A percentile compares a stretch with the other conserved stretches of the same genome.
These are phyloP conservation scores for Fusarium cicatricum DNA, from an alignment of 2,329 filamentous ascomycete genomes.

Conservation along the genomic window DNA sequence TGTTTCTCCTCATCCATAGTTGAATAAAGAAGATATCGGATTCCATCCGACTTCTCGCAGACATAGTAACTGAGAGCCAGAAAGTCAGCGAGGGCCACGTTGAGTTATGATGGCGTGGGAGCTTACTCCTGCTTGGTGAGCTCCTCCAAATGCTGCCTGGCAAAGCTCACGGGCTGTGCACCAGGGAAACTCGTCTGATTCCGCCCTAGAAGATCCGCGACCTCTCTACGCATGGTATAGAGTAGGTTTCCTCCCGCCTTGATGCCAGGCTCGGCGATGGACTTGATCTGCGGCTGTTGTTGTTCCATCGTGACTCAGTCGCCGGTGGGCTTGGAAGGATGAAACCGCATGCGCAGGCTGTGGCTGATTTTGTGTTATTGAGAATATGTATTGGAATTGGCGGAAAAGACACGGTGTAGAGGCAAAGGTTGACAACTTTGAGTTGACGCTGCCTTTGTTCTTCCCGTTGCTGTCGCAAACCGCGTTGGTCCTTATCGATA, in stretches of 20 bases:
- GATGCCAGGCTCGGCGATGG: constrained; percentile 69
- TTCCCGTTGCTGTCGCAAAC: constrained; percentile 23
- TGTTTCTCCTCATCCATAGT: constrained; percentile 67
- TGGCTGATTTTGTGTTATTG: neutral
- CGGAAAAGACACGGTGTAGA: neutral
- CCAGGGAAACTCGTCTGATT: constrained; percentile 78
- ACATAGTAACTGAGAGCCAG: constrained; percentile 77
- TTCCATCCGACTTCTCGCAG: constrained; percentile 97
- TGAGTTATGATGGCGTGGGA: neutral
- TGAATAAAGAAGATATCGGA: constrained; percentile 93
- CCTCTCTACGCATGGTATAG: constrained; percentile 71
- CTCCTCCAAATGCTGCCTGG: constrained; percentile 81
- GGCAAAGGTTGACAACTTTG: neutral
- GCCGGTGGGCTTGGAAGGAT: neutral
- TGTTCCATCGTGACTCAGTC: constrained; percentile 41
- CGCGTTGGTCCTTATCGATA: constrained; percentile 14
- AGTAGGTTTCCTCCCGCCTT: constrained; percentile 70
- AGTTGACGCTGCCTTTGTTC: constrained; percentile 8
- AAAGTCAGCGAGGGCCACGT: constrained; percentile 8
- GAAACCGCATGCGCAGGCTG: neutral
- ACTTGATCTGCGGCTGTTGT: constrained; percentile 48
- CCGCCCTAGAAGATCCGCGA: constrained; percentile 78
- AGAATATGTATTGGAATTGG: neutral
- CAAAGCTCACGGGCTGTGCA: constrained; percentile 94
- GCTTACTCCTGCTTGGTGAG: constrained; percentile 78